phyloP scores from a whole-genome alignment of 2,329 filamentous ascomycete genomes.

The Epichloe brachyelytri region DNA sequence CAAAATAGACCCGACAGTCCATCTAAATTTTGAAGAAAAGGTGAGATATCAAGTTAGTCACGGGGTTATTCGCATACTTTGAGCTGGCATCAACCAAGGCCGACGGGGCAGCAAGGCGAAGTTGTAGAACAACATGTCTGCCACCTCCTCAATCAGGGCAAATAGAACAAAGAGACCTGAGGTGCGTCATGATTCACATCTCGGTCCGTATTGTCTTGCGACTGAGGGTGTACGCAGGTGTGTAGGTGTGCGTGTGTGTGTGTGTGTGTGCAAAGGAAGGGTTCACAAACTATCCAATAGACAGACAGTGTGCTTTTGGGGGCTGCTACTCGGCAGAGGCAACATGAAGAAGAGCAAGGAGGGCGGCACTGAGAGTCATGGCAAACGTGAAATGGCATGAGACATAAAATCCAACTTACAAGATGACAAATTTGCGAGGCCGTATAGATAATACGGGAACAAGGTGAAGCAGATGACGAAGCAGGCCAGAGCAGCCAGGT shows the following conservation, averaged over 20 bases:
- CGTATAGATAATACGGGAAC: conserved; percentile 66
- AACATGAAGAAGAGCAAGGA: neutral
- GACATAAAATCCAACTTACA: conserved; percentile 59
- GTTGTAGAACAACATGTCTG: neutral
- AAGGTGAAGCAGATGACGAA: conserved; percentile 89
- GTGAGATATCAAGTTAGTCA: conserved; percentile 13
- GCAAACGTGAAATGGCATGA: conserved; percentile 7
- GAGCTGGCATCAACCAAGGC: neutral
- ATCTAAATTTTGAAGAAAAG: conserved; percentile 41
- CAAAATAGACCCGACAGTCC: conserved; percentile 82
- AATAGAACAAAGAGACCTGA: neutral
- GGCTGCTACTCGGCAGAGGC: neutral
- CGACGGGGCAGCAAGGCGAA: neutral
- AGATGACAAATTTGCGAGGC: conserved; percentile 87
- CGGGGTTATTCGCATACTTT: neutral
- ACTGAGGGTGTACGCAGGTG: neutral
- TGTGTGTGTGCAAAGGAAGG: neutral
- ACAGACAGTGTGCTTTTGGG: neutral
- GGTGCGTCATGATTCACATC: neutral
- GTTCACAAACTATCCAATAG: neutral
- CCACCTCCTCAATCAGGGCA: neutral
- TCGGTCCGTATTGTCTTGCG: neutral
- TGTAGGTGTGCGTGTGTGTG: neutral
- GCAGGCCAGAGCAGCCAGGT: conserved; percentile 76
- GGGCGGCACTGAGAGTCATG: neutral